Base-by-base conservation (phyloP, 192 early-diverging fungal species). In the Obelidium mucronatum region DNA sequence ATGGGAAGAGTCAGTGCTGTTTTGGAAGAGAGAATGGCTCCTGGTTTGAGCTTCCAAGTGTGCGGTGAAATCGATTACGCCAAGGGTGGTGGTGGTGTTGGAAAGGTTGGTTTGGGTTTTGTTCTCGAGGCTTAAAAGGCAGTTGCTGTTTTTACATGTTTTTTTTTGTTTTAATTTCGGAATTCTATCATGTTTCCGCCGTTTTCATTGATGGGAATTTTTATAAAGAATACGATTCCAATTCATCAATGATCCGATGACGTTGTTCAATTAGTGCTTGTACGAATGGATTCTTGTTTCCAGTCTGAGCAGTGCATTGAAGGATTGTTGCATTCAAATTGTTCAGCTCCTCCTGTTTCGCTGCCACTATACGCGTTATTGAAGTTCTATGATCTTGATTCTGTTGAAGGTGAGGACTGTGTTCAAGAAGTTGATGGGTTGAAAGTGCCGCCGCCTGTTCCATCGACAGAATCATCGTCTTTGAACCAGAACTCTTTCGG, bases 1-100 rank as follows among this genome's bases (percentile, higher is more conserved):
- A 87, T 91, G 36, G 98, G 98, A 73, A 89, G 92, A 72, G 91
- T 98, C 19, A 88, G 89, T 59, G 91, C 93, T 56, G 90, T 98
- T 6, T 78, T 98, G 40, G 98, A 99, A 82, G 95, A 99, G 84
- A 94, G 93, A 85, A 93, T 99, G 77, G 93, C 92, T 2, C 95
- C 95, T 37, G 96, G 95, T 37, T 90, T 99, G 74, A 91, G 91
- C 42, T 96, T 98, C 89, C 77, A 90, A 82, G 65, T 90, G 28
- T 81, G 91, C 33, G 97, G 95, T 67, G 98, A 99, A 83, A 89
- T 99, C 80, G 98, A 99, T 82, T 98, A 99, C 78, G 86, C 93
- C 67, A 96, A 97, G 90, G 91, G 86, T 28, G 82, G 79, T 33
- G 82, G 80, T 37, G 79, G 79, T 58, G 58, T 44, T n/a, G 82